phyloP scores from a whole-genome alignment of 192 early-diverging fungal species.

The Coemansia sp. region DNA sequence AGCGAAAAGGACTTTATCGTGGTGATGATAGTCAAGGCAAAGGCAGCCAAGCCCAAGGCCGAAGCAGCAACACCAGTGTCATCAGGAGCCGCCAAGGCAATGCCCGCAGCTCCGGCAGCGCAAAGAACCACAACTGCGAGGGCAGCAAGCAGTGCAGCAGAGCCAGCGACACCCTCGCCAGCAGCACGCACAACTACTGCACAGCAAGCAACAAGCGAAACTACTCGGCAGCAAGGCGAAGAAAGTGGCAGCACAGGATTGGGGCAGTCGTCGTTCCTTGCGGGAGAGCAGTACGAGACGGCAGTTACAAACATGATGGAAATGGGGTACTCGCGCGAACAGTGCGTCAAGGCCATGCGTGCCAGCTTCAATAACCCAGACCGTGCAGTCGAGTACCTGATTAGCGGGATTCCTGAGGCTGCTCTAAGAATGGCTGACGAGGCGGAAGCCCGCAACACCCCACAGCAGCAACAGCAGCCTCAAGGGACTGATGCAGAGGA shows the following conservation, averaged over 20 bases:
- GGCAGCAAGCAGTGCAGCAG: slow-evolving; percentile 36
- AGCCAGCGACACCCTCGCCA: slow-evolving; percentile 50
- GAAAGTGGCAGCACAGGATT: slow-evolving; percentile 52
- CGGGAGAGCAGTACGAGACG: slow-evolving; percentile 76
- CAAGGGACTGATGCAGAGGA: slow-evolving; percentile 7
- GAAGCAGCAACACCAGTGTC: slow-evolving; percentile 1
- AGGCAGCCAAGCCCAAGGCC: slow-evolving; percentile 42
- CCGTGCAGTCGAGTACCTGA: slow-evolving; percentile 93
- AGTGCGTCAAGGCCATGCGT: slow-evolving; percentile 88
- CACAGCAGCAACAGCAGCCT: slow-evolving; percentile 23
- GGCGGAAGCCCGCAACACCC: slow-evolving; percentile 25
- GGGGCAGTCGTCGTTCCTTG: slow-evolving; percentile 29
- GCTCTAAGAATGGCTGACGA: slow-evolving; percentile 47
- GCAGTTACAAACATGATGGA: slow-evolving; percentile 90
- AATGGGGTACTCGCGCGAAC: slow-evolving; percentile 91
- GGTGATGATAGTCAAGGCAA: slow-evolving; percentile 87
- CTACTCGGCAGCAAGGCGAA: not conserved
- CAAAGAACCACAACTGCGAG: slow-evolving; percentile 33
- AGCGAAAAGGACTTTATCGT: slow-evolving; percentile 94
- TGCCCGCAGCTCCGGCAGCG: slow-evolving; percentile 44
- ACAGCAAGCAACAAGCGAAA: not conserved
- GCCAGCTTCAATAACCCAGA: slow-evolving; percentile 98
- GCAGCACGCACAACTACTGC: slow-evolving; percentile 45
- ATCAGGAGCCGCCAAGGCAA: slow-evolving; percentile 41
- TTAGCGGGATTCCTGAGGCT: slow-evolving; percentile 64